Evolutionary conservation across 768 basidiomycete species (phyloP).

Genomic region (Pholiota microspora): DNA sequence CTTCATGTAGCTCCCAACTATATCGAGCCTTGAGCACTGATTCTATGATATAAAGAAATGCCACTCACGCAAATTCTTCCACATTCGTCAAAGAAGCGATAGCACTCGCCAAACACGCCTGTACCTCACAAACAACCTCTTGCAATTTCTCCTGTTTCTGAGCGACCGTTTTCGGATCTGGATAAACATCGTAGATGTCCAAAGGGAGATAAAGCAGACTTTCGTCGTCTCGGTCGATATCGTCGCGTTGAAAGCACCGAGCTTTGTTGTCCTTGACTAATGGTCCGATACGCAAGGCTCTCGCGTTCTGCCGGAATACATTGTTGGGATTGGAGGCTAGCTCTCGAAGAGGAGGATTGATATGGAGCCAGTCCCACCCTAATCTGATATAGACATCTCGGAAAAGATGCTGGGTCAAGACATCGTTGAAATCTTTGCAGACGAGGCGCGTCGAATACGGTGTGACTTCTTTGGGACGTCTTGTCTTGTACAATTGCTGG

Average conservation of each 20-base stretch:
- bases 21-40: background rate
- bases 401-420: background rate
- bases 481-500: background rate
- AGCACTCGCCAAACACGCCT: background rate
- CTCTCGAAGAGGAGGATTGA: background rate
- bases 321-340: background rate
- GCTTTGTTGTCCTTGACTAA: background rate
- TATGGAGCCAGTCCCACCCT: constrained; percentile 1
- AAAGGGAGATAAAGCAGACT: background rate
- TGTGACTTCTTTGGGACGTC: background rate
- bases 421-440: constrained; percentile 1
- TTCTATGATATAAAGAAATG: background rate
- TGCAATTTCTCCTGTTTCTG: background rate
- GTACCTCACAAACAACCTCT: background rate
- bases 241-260: background rate
- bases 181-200: background rate
- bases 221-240: background rate
- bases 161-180: background rate
- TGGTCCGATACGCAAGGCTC: constrained; percentile 1
- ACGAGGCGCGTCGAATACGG: constrained; percentile 1
- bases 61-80: background rate
- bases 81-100: constrained; percentile 1
- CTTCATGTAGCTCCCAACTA: constrained; percentile 1
- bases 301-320: background rate
- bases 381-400: background rate